Evolutionary conservation across 768 basidiomycete genomes (phyloP).

Genomic region (Macrolepiota albuminosa): DNA sequence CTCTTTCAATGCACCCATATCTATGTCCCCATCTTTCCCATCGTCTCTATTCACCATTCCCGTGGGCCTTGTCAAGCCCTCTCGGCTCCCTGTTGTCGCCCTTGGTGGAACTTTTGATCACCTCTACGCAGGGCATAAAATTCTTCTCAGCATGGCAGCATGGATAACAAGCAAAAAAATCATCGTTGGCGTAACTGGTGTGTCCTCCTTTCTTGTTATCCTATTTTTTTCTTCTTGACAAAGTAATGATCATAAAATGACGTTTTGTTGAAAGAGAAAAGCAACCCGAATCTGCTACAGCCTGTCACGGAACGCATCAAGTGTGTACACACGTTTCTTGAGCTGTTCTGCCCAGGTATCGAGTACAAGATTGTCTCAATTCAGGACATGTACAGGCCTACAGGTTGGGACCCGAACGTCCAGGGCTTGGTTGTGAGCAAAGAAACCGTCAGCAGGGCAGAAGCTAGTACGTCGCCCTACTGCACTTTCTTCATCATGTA

Average conservation of each 20-base stretch:
- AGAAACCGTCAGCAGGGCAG: constrained; percentile 79
- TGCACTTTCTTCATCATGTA: neutral
- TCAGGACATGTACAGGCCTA: constrained; percentile 87
- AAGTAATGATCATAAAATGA: constrained; percentile 54
- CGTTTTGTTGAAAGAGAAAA: constrained; percentile 63
- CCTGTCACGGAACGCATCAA: constrained; percentile 49
- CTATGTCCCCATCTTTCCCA: neutral
- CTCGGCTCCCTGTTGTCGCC: constrained; percentile 62
- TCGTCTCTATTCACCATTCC: constrained; percentile 2
- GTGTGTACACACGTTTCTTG: constrained; percentile 63
- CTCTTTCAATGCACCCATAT: constrained; percentile 1
- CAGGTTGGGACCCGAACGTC: constrained; percentile 81
- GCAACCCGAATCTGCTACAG: constrained; percentile 64
- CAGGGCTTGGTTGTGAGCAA: constrained; percentile 89
- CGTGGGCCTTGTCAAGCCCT: constrained; percentile 11
- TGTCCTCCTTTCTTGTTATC: constrained; percentile 15
- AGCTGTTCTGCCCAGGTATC: constrained; percentile 63
- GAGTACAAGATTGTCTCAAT: constrained; percentile 69
- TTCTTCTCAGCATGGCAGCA: constrained; percentile 87
- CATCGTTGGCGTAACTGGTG: constrained; percentile 87
- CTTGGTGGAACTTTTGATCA: constrained; percentile 98
- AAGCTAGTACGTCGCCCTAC: constrained; percentile 51
- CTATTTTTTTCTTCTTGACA: constrained; percentile 7
- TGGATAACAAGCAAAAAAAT: constrained; percentile 77
- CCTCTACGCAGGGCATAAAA: constrained; percentile 95